Evolutionary conservation across 1,284 basidiomycete species (phyloP).

Genomic region (Cryptococcus sp.): DNA sequence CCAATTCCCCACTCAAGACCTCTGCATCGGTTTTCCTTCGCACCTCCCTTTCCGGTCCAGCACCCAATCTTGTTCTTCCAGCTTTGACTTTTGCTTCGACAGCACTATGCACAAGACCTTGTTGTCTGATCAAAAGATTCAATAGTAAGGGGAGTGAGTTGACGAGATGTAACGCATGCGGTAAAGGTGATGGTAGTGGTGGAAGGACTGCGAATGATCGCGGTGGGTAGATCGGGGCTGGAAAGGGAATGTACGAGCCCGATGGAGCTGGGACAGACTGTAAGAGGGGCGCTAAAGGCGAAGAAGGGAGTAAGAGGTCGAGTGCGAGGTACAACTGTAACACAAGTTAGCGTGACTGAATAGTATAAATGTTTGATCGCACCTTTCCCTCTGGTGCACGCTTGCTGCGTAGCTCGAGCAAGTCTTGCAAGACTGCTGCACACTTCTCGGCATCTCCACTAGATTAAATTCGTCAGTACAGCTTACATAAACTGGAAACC

Average conservation of each 20-base stretch:
- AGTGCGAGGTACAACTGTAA: slow-evolving; percentile 68
- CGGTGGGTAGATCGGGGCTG: slow-evolving; percentile 62
- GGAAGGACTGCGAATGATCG: slow-evolving; percentile 59
- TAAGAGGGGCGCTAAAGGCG: slow-evolving; percentile 66
- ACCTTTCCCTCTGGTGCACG: slow-evolving; percentile 67
- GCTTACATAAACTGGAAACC: background rate
- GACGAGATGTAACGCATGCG: slow-evolving; percentile 53
- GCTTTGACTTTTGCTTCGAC: slow-evolving; percentile 67
- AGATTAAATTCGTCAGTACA: slow-evolving; percentile 4
- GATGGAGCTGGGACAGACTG: slow-evolving; percentile 64
- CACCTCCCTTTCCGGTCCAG: slow-evolving; percentile 66
- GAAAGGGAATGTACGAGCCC: slow-evolving; percentile 44
- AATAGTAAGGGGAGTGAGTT: slow-evolving; percentile 56
- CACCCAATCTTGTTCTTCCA: slow-evolving; percentile 70
- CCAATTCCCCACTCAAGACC: slow-evolving; percentile 48
- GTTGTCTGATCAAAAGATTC: slow-evolving; percentile 52
- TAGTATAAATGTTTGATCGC: slow-evolving; percentile 6
- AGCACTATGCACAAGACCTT: slow-evolving; percentile 66
- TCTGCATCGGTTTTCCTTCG: slow-evolving; percentile 59
- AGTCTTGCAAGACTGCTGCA: slow-evolving; percentile 74
- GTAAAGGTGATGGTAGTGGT: slow-evolving; percentile 47
- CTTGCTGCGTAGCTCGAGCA: slow-evolving; percentile 66
- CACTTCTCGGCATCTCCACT: slow-evolving; percentile 78
- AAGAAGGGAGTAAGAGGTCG: slow-evolving; percentile 71
- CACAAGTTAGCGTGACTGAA: slow-evolving; percentile 1